Evolutionary conservation across 495 filamentous ascomycete genomes (phyloP), one percentile per base, ranked within the genome.

Genomic region (Podospora pseudopauciseta): DNA sequence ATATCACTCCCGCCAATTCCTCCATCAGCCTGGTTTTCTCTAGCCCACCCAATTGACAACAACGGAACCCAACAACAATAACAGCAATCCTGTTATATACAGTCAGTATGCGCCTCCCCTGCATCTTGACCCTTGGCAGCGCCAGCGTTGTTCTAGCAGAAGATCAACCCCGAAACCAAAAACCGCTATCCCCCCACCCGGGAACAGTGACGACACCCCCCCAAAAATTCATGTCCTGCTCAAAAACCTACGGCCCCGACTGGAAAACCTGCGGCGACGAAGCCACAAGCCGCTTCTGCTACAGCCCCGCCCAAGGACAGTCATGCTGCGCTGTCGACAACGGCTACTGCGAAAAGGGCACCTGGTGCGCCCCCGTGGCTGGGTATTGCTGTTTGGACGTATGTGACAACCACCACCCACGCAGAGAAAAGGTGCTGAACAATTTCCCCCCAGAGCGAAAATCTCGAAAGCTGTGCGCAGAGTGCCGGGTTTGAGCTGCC

Each of bases 281-380:
- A 19, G 30, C 30, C 30, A 70, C 58, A 11, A 80, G 78, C 68
- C 69, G 59, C 0, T 78, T 66, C 61, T 81, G 81, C 70, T 82
- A 73, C 60, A 81, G 77, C 39, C 77, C 81, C 1, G 58, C 11
- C 4, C 53, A 69, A 18, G 76, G 75, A 39, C 79, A 83, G 81
- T 72, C 76, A 61, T 83, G 81, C 55, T 82, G 81, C 53, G 39
- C 56, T n/a, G 59, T 69, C 19, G 80, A 83, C 39, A 72, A 71
- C 39, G 78, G 77, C 2, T 80, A 75, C 67, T 83, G 81, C 68
- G 73, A 71, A 4, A 59, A 56, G 23, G 79, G 79, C 3, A 75
- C 74, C 34, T 78, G 73, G 49, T 83, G 80, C 63, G 80, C 81
- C 18, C 79, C 81, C 1, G 75, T 79, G 1, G 78, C 77, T 7